Base-by-base conservation (phyloP, 1,284 basidiomycete genomes). In the Pseudozyma pruni region DNA sequence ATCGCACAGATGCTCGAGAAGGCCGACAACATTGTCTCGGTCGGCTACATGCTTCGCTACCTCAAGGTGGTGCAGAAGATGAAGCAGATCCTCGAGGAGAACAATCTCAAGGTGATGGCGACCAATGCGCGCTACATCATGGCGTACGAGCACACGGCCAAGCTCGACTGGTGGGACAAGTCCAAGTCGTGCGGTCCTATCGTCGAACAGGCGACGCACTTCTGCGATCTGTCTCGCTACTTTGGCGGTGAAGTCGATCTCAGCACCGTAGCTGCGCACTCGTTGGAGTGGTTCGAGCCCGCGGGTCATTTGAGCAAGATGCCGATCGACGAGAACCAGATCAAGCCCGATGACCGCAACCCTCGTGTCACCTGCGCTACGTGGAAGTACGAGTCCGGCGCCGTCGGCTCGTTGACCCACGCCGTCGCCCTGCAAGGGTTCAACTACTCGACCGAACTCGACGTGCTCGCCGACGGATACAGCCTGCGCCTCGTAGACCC, bases 241-340 rank as follows among this genome's bases (percentile, higher is more conserved):
- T 98, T 98, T 84, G 95, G 94, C 52, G 95, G 95, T 39, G 95
- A 98, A 76, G 93, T 98, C 57, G 91, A 96, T 80, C 89, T 95
- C 63, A 85, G 87, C 59, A 89, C 89, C 41, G 93, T 98, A 35
- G 86, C 86, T 63, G 85, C 83, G 38, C 82, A 83, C 41, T 74
- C 78, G 54, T 48, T 82, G 23, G 80, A 82, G 57, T 64, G 78
- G 72, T 77, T 73, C 60, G 80, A 82, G 66, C 74, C 74, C 4
- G 91, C 95, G 3, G 96, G 95, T 27, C 83, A 89, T 27, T 87
- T 98, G 34, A 89, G 88, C 72, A 92, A 91, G 83, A 87, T 94
- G 77, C 85, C 86, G 27, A 85, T 96, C 59, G 90, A 94, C 79
- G 93, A 95, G 84, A 86, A 83, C 74, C 87, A 88, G 78, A 92